Base-by-base conservation (phyloP, 2,329 filamentous ascomycete species). In the Hawksworthiomyces lignivorus region DNA sequence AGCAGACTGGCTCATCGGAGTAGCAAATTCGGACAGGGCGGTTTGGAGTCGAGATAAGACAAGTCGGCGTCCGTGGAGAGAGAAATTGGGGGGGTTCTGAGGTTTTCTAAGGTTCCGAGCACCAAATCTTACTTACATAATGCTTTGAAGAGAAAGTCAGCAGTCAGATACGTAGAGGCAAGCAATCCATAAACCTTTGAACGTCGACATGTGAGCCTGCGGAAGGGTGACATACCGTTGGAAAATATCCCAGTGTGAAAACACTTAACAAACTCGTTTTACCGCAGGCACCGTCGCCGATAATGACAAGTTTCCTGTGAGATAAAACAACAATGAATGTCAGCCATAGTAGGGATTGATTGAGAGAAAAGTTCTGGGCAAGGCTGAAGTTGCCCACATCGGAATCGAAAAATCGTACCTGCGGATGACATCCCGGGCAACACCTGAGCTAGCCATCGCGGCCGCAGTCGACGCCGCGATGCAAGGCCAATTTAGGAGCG, bases 181-280 rank as follows among this genome's bases (percentile, higher is more conserved):
- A 4, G 29, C 7, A 14, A 12, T 14, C 44, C 34, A 35, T 32
- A 27, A 35, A n/a, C n/a, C n/a, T n/a, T n/a, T n/a, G n/a, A n/a
- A n/a, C n/a, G n/a, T n/a, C n/a, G n/a, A n/a, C n/a, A n/a, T n/a
- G n/a, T n/a, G n/a, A n/a, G n/a, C n/a, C n/a, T n/a, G n/a, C n/a
- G 24, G 8, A 26, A 4, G 2, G 24, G 24, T 26, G 24, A 77
- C 87, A 70, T 72, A 96, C 90, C 58, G 88, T 95, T 56, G 92
- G 92, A 57, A 97, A 98, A 66, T 96, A 97, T 45, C 92, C 92
- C 41, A 98, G 73, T 27, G 92, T 98, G 65, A 98, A 98, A 53
- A 98, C 92, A 62, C 89, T 96, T 52, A 98, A 72, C 56, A 98
- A 70, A 79, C 87, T 94, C 39, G 92, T 98, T 73, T 98, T 98